Base-by-base conservation (phyloP, 2,329 filamentous ascomycete species). In the Xylaria sp. region DNA sequence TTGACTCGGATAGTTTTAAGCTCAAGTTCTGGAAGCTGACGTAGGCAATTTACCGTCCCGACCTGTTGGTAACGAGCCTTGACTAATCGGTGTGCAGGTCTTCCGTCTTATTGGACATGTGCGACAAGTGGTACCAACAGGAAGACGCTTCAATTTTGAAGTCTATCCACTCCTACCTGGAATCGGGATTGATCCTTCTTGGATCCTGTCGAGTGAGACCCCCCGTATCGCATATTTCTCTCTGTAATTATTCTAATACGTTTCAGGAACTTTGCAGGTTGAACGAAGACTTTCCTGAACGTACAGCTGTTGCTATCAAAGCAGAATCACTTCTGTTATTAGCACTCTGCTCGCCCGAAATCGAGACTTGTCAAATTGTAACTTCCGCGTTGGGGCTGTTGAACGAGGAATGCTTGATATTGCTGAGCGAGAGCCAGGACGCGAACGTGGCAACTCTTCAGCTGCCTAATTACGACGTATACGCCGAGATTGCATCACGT, bases 311-410 rank as follows among this genome's bases (percentile, higher is more conserved):
- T 15, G 84, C 84, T 4, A 85, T 84, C 7, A 88, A 85, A 73
- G 81, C 90, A 4, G 90, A 92, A 78, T 90, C 88, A 0, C 82
- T 88, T 0, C 84, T 92, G 50, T 80, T 92, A 5, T 85, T 91
- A 10, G 87, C 88, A 1, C 82, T 92, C 8, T 92, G 90, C 75
- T 91, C 89, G 18, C 84, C 88, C 7, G 88, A 90, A 68, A 86
- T 92, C 44, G 88, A 90, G 56, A 88, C 85, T 8, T 92, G 90
- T 74, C 89, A 90, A 72, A 80, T 89, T 15, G 89, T 90, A 9
- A 91, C 88, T 0, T 85, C 84, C 15, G 90, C 88, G 73, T 88
- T 91, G 63, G 84, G 84, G 3, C 79, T 89, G 0, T 88, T 90
- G 69, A 84, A 90, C n/a, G 86, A 91, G 63, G 89, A 91, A 75